Base-by-base conservation (phyloP, 31 red algal species). In the Asparagopsis taxiformis region DNA sequence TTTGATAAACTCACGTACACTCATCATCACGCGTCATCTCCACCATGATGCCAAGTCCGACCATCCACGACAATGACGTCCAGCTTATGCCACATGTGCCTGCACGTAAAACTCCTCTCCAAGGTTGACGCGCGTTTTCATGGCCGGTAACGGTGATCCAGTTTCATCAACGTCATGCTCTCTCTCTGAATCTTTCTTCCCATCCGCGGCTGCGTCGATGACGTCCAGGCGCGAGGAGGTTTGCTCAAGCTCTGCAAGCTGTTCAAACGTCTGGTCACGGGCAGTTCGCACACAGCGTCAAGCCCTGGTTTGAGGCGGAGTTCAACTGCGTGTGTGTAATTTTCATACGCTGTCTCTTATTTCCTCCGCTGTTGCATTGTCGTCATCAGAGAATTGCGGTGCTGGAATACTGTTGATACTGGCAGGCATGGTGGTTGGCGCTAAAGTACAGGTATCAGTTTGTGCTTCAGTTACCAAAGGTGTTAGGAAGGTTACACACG, bases 61-160 rank as follows among this genome's bases (percentile, higher is more conserved):
- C n/a, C 34, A 44, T 82, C 78, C 23, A 82, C 51, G n/a, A 82
- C 43, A n/a, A 82, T 32, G 19, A 52, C 50, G 0, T 70, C 65
- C 20, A 64, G 7, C 17, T 53, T 16, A 7, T 61, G 54, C n/a
- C 17, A 55, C 65, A 33, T 59, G 39, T 17, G 78, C 78, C n/a
- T 57, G 43, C 19, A 72, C 65, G 57, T 70, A 82, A 29, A 82
- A 82, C 32, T 82, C 41, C 10, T 82, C 65, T 38, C 78, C 78
- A 21, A 82, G 28, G 44, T 82, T 82, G 13, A 82, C 78, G 17
- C 78, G 65, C 11, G 78, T 70, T 62, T 72, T 35, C 2, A 82
- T 31, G 16, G 29, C 46, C 32, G 75, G 75, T 31, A 49, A 34
- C 5, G 44, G 46, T 24, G 36, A 13, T 32, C 34, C 62, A 28